These are phyloP conservation scores for Nakataea oryzae DNA, from an alignment of 2,329 filamentous ascomycete species.

Conservation along the genomic window DNA sequence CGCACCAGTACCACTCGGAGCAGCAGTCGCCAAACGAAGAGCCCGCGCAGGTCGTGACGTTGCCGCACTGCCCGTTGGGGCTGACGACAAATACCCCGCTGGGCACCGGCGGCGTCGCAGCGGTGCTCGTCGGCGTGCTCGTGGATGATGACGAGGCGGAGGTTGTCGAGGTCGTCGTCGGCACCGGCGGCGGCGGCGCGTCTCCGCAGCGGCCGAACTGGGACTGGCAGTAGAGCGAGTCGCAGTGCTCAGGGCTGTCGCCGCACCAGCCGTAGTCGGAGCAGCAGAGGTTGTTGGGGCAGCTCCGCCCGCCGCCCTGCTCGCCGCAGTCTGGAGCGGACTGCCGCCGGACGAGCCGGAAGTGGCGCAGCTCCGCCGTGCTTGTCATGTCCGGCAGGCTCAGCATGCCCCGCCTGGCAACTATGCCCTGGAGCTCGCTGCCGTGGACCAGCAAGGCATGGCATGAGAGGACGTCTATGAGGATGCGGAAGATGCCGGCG, in stretches of 20 bases:
- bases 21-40: conserved; percentile 8
- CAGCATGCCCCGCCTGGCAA: neutral
- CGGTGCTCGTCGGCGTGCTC: conserved; percentile 4
- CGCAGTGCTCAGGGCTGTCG: conserved; percentile 8
- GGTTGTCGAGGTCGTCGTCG: conserved; percentile 1
- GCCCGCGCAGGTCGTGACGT: conserved; percentile 9
- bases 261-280: conserved; percentile 13
- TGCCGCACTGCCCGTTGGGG: conserved; percentile 9
- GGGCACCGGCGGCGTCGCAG: conserved; percentile 8
- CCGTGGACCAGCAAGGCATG: neutral
- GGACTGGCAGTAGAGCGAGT: conserved; percentile 8
- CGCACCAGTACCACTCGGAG: conserved; percentile 10
- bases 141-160: conserved; percentile 1
- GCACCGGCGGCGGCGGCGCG: neutral
- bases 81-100: conserved; percentile 1
- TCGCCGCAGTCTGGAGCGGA: conserved; percentile 4
- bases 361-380: neutral
- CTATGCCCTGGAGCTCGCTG: neutral
- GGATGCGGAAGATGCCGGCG: neutral
- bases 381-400: neutral
- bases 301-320: conserved; percentile 7
- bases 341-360: neutral
- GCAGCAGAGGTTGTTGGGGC: conserved; percentile 11
- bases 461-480: neutral
- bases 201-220: conserved; percentile 9